Conservation (phyloP, 768 basidiomycete species). For the Pulveroboletus sp. region DNA sequence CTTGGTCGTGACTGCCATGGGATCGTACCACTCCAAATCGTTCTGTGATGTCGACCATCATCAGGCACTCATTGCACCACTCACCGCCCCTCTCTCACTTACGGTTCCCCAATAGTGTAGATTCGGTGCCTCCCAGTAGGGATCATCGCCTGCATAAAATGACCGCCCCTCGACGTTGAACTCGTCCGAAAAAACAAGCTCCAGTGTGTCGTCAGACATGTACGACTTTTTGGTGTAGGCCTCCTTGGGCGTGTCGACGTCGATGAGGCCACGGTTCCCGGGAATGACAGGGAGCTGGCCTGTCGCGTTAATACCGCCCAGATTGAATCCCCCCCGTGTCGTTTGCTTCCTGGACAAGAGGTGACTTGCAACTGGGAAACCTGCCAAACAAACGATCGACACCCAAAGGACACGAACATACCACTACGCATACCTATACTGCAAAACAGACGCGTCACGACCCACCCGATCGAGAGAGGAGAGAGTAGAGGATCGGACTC, state of each 20-base stretch:
- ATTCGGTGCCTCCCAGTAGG: conserved; percentile 52
- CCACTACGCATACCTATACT: conserved; percentile 14
- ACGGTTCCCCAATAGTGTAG: conserved; percentile 67
- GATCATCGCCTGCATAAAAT: conserved; percentile 68
- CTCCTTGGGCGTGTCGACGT: conserved; percentile 48
- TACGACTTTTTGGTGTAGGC: conserved; percentile 39
- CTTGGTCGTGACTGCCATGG: conserved; percentile 45
- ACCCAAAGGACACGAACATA: background rate
- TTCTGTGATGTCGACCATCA: conserved; percentile 9
- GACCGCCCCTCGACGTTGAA: conserved; percentile 69
- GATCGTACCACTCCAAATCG: conserved; percentile 60
- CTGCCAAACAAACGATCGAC: conserved; percentile 20
- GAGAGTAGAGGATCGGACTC: conserved; percentile 24
- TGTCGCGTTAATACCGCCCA: conserved; percentile 70
- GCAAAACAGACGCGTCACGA: background rate
- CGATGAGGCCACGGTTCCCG: conserved; percentile 48
- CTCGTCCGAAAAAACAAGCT: conserved; percentile 77
- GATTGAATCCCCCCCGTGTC: conserved; percentile 56
- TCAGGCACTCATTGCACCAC: conserved; percentile 1
- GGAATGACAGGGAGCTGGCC: conserved; percentile 54
- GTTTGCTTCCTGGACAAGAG: conserved; percentile 37
- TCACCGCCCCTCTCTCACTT: conserved; percentile 5
- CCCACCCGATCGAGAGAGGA: background rate
- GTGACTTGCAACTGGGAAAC: conserved; percentile 48
- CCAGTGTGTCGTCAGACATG: conserved; percentile 31